These are phyloP conservation scores for Cryptosporidium sp. DNA, from an alignment of 169 alveolate genomes.

Conservation along the genomic window DNA sequence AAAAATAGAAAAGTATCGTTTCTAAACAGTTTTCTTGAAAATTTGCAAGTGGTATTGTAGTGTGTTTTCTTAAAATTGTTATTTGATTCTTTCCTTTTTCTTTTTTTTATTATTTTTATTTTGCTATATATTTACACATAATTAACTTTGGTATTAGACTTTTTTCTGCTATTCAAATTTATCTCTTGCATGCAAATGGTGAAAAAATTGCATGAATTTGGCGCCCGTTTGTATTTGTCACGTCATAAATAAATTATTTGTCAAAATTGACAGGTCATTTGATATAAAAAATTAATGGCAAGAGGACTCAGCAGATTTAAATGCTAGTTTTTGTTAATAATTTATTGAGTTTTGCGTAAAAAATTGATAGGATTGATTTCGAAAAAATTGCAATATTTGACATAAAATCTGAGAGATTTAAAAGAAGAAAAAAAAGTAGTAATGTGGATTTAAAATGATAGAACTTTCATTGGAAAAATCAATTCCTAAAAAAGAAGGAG, in stretches of 20 bases:
- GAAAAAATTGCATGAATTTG: background rate
- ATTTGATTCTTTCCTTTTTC: background rate
- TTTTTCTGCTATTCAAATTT: background rate
- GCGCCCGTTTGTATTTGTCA: conserved; percentile 5
- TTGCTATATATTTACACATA: background rate
- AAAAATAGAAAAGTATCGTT: background rate
- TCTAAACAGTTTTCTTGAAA: conserved; percentile 2
- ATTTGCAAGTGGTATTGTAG: background rate
- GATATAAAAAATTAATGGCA: too few species aligned
- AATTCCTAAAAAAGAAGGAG: background rate
- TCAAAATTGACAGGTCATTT: background rate
- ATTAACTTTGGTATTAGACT: background rate
- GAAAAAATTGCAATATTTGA: background rate
- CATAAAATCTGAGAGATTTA: too few species aligned
- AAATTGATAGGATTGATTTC: background rate
- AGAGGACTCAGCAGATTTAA: too few species aligned
- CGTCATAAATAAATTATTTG: conserved; percentile 3
- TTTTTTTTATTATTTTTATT: background rate
- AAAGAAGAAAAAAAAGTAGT: too few species aligned
- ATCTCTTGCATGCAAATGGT: background rate
- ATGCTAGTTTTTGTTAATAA: too few species aligned
- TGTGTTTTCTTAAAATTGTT: conserved; percentile 5
- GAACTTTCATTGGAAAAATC: background rate
- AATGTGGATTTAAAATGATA: too few species aligned
- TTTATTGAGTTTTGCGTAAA: background rate